Percentiles rank a stretch among this genome's conserved stretches.
Evolutionary conservation across 1,284 basidiomycete genomes (phyloP).

Genomic region (Apiotrichum mycotoxinovorans): DNA sequence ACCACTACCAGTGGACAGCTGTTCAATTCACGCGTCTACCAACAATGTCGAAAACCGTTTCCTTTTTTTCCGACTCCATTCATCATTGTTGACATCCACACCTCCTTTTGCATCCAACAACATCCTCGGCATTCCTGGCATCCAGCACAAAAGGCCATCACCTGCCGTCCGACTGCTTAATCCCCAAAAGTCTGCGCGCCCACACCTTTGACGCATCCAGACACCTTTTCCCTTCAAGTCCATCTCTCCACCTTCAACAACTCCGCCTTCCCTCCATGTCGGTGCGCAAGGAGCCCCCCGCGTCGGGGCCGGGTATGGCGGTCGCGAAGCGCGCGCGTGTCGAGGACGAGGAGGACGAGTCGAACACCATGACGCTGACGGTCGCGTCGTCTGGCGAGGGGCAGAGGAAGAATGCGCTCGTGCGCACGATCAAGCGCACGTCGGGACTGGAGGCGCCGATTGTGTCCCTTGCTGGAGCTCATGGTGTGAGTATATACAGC

Average conservation of each 20-base stretch:
- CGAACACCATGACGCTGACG: constrained; percentile 30
- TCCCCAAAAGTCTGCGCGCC: too few relatives aligned
- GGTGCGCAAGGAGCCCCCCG: constrained; percentile 44
- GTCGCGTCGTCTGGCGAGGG: constrained; percentile 47
- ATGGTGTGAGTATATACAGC: constrained; percentile 37
- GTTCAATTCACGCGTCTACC: neutral
- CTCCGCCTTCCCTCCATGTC: constrained; percentile 25
- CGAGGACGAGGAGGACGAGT: constrained; percentile 34
- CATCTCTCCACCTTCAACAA: neutral
- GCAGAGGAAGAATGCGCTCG: constrained; percentile 43
- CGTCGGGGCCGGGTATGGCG: constrained; percentile 38
- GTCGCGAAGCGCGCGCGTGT: constrained; percentile 49
- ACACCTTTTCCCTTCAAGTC: neutral
- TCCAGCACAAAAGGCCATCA: too few relatives aligned
- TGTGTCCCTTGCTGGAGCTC: constrained; percentile 42
- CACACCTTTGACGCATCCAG: too few relatives aligned
- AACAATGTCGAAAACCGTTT: neutral
- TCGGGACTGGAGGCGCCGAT: constrained; percentile 48
- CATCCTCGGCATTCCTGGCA: neutral
- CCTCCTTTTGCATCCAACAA: neutral
- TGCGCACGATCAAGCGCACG: constrained; percentile 46
- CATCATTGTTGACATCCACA: neutral
- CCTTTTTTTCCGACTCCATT: neutral
- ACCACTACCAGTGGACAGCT: neutral
- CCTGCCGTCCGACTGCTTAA: too few relatives aligned